phyloP scores from a whole-genome alignment of 495 filamentous ascomycete genomes.

The Talaromyces wortmannii region DNA sequence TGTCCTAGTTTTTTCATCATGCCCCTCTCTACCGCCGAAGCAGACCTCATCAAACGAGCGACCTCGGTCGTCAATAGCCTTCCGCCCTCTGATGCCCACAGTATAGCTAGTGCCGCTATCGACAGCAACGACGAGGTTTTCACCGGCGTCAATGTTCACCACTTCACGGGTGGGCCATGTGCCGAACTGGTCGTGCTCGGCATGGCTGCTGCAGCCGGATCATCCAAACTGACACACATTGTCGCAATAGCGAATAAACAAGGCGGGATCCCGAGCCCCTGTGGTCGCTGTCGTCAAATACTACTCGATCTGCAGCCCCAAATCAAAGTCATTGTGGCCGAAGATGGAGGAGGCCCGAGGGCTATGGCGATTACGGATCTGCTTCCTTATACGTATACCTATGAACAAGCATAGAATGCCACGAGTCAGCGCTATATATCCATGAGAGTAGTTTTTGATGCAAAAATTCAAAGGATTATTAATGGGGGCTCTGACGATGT shows the following conservation, averaged over 20 bases:
- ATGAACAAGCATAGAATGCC: not conserved
- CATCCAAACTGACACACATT: constrained; percentile 9
- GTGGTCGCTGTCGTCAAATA: constrained; percentile 23
- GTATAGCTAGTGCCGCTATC: not conserved
- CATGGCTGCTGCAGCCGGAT: constrained; percentile 16
- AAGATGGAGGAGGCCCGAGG: constrained; percentile 10
- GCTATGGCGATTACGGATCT: not conserved
- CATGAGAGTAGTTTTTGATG: not conserved
- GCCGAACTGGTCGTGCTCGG: constrained; percentile 22
- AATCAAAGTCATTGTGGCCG: constrained; percentile 14
- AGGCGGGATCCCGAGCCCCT: constrained; percentile 18
- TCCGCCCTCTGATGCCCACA: not conserved
- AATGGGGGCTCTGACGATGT: not conserved
- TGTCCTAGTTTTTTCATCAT: not conserved
- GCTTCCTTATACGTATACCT: not conserved
- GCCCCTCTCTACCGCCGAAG: not conserved
- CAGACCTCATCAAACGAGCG: not conserved
- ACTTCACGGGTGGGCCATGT: constrained; percentile 24
- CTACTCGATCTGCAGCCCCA: constrained; percentile 19
- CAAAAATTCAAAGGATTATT: not conserved
- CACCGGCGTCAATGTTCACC: constrained; percentile 22
- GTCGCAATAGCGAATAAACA: constrained; percentile 17
- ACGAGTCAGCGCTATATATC: not conserved
- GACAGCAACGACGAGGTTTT: constrained; percentile 9
- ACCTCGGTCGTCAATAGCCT: not conserved